Evolutionary conservation across 345 rosid species (phyloP).

Genomic region (Carallia pectinifolia): DNA sequence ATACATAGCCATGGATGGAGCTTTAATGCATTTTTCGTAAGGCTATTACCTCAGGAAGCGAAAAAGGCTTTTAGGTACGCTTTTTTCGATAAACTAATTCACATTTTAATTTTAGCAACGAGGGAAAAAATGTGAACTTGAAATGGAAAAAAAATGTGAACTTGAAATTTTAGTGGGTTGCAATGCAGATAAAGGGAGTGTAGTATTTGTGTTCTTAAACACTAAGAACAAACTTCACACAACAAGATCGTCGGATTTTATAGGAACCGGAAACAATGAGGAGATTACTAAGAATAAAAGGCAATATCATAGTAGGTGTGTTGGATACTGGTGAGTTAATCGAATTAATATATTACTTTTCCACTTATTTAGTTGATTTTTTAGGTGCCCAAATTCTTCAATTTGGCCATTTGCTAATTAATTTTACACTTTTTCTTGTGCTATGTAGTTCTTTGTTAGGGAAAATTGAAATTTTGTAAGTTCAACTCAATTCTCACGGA

Average conservation of each 20-base stretch:
- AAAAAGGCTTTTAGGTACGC: constrained; percentile 47
- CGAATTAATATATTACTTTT: no score
- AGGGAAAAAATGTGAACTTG: no score
- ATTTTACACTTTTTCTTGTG: no score
- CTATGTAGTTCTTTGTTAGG: no score
- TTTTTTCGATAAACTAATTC: neutral
- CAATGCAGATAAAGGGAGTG: constrained; percentile 49
- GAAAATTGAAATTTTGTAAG: no score
- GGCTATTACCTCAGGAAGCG: constrained; percentile 69
- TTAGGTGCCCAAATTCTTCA: no score
- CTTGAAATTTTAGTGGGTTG: neutral
- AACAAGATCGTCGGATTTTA: constrained; percentile 86
- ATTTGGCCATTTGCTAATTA: no score
- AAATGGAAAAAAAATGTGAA: no score
- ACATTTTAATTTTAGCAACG: no score
- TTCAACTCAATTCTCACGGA: no score
- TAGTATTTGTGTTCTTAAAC: constrained; percentile 70
- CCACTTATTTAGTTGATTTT: no score
- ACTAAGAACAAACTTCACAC: constrained; percentile 59
- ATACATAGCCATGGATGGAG: constrained; percentile 65
- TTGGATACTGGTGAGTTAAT: constrained; percentile 41
- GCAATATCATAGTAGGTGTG: constrained; percentile 36
- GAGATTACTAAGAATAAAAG: constrained; percentile 23
- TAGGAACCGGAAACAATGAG: constrained; percentile 43
- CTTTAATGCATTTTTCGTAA: constrained; percentile 78